Conservation (phyloP, 2,329 filamentous ascomycete genomes). For the Pestalotiopsis sp. region DNA sequence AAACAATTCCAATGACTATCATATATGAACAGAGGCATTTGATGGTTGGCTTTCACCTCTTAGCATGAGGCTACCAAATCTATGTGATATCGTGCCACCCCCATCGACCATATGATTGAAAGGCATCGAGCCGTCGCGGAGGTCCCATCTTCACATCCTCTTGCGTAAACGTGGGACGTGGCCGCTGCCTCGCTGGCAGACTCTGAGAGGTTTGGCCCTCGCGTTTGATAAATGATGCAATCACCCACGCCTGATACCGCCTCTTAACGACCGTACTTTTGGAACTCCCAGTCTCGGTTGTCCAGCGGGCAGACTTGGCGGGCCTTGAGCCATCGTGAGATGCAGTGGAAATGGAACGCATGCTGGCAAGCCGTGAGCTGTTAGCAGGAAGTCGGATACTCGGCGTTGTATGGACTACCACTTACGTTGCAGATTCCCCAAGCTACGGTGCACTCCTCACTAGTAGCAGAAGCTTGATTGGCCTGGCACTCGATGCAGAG, state of each 20-base stretch:
- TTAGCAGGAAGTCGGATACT: slow-evolving; percentile 34
- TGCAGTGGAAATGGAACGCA: slow-evolving; percentile 99
- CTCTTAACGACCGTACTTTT: slow-evolving; percentile 82
- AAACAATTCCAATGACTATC: neutral
- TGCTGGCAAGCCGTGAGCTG: slow-evolving; percentile 60
- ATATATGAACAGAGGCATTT: neutral
- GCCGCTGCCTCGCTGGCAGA: neutral
- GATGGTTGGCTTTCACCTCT: neutral
- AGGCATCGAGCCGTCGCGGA: neutral
- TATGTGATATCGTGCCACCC: slow-evolving; percentile 14
- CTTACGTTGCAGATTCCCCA: slow-evolving; percentile 99
- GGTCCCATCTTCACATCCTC: neutral
- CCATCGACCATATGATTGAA: neutral
- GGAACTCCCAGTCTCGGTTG: slow-evolving; percentile 99
- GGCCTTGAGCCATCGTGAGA: slow-evolving; percentile 99
- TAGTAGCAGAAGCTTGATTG: slow-evolving; percentile 95
- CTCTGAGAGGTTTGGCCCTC: neutral
- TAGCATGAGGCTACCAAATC: neutral
- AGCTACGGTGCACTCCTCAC: slow-evolving; percentile 96
- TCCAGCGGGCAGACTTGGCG: slow-evolving; percentile 96
- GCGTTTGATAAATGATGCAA: neutral
- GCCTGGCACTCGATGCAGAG: slow-evolving; percentile 99
- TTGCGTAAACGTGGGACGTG: neutral
- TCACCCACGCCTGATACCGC: neutral
- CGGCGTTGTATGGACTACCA: slow-evolving; percentile 21